Evolutionary conservation across 2,329 filamentous ascomycete genomes (phyloP), one percentile per base, ranked within the genome.

Genomic region (Cercospora sp.): DNA sequence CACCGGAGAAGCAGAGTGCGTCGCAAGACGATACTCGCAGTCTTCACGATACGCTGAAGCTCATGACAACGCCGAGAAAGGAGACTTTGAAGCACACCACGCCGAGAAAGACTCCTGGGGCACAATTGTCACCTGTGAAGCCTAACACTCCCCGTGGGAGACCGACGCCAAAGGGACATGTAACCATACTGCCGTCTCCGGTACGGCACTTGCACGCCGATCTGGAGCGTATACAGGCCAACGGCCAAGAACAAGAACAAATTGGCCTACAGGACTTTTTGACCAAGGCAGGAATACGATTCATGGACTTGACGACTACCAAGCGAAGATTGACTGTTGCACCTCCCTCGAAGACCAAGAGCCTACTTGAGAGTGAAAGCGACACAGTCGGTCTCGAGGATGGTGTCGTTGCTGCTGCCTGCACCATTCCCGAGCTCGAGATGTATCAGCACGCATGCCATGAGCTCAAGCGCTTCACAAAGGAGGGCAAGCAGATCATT

Each of bases 271-370:
- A 97, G 73, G 91, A 97, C 63, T 99, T 99, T 80, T 82, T 99
- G 55, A 92, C 96, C 70, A 89, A 97, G 88, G 97, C 94, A 2
- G 96, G 92, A 68, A 97, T 99, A 75, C 92, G 94, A 64, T 99
- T 99, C 81, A 97, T 99, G 91, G 95, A 99, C 78, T 84, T 99
- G 60, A 97, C 91, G n/a, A 97, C 94, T 0, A 97, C 94, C 1
- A 98, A 98, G 78, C 86, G 94, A 72, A 87, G 95, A 65, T 91
- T 96, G 74, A 98, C 94, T 0, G 89, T 90, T 57, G 90, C 87
- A 2, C 81, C 73, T 78, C 82, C 63, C 75, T 77, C 75, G 10
- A 78, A 76, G 67, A 63, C 69, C 7, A 67, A 63, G 65, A 79
- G 12, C 76, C 83, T 20, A 18, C 82, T 81, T 61, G 81, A 85